Conservation (phyloP, 2,329 filamentous ascomycete species). For the Talaromyces sp. region DNA sequence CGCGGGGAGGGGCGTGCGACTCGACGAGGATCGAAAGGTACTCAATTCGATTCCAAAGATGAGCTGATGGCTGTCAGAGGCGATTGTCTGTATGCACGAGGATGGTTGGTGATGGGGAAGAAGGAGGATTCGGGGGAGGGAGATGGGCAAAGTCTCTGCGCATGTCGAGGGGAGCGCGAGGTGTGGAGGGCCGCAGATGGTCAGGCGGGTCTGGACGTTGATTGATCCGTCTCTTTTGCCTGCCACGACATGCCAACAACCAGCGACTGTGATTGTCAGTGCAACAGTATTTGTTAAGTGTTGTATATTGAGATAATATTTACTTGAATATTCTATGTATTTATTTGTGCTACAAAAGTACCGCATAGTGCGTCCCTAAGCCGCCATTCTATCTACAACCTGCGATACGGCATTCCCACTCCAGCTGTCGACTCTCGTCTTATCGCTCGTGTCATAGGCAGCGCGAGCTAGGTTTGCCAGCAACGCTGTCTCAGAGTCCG, state of each 20-base stretch:
- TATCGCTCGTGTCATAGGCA: slow-evolving; percentile 61
- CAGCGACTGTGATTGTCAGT: not conserved
- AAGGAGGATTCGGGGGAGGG: not conserved
- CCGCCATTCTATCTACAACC: slow-evolving; percentile 20
- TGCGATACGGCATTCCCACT: slow-evolving; percentile 46
- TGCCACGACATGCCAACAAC: not conserved
- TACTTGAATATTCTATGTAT: not conserved
- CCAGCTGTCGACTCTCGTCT: slow-evolving; percentile 61
- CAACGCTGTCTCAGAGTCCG: slow-evolving; percentile 37
- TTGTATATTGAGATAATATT: not conserved
- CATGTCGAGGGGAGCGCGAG: not conserved
- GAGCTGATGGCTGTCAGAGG: not conserved
- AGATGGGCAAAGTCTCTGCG: not conserved
- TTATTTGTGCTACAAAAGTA: not conserved
- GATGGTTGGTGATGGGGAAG: not conserved
- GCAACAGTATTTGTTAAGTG: not conserved
- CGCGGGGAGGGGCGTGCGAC: not conserved
- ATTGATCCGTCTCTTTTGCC: not conserved
- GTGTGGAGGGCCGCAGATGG: not conserved
- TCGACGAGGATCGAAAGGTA: not conserved
- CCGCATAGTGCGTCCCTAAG: slow-evolving; percentile 1
- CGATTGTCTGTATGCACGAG: not conserved
- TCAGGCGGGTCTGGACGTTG: not conserved
- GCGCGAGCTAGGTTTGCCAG: slow-evolving; percentile 53
- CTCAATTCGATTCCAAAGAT: not conserved